Evolutionary conservation across 495 filamentous ascomycete genomes (phyloP).

Genomic region (Penicillium canescens): DNA sequence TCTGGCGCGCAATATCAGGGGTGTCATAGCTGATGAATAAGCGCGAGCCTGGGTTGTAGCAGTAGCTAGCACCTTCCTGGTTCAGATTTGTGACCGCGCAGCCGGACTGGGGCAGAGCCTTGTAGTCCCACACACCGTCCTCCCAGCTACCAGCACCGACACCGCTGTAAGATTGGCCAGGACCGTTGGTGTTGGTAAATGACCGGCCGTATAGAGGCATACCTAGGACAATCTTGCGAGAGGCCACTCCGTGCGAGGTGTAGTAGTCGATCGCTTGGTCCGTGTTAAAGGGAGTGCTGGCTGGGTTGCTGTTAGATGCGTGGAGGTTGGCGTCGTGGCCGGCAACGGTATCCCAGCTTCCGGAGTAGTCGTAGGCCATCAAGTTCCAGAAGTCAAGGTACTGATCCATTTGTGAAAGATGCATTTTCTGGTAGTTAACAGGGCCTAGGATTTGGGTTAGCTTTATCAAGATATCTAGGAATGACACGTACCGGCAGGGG

Average conservation of each 20-base stretch:
- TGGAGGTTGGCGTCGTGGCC: conserved; percentile 80
- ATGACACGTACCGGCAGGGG: conserved; percentile 41
- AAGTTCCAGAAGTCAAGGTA: conserved; percentile 72
- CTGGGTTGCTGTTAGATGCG: conserved; percentile 47
- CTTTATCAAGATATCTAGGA: not conserved
- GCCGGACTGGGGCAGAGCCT: conserved; percentile 51
- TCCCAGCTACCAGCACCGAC: conserved; percentile 70
- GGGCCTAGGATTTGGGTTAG: conserved; percentile 44
- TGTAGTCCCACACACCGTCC: conserved; percentile 78
- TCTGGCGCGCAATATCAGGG: conserved; percentile 54
- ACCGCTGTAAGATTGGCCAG: conserved; percentile 66
- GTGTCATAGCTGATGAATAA: conserved; percentile 81
- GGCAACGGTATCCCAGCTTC: conserved; percentile 65
- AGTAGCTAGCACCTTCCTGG: conserved; percentile 57
- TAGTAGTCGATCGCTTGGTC: conserved; percentile 67
- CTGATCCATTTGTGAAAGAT: conserved; percentile 61
- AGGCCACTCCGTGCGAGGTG: conserved; percentile 55
- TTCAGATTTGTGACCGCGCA: conserved; percentile 18
- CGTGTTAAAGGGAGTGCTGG: conserved; percentile 68
- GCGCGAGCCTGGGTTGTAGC: conserved; percentile 57
- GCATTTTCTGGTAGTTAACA: conserved; percentile 60
- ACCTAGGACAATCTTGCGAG: conserved; percentile 75
- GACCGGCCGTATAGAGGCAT: conserved; percentile 85
- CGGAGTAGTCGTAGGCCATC: conserved; percentile 77
- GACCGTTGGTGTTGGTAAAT: conserved; percentile 70